These are phyloP conservation scores for Rhododendron ferrugineum DNA, from an alignment of 148 eudicot genomes.

Conservation along the genomic window DNA sequence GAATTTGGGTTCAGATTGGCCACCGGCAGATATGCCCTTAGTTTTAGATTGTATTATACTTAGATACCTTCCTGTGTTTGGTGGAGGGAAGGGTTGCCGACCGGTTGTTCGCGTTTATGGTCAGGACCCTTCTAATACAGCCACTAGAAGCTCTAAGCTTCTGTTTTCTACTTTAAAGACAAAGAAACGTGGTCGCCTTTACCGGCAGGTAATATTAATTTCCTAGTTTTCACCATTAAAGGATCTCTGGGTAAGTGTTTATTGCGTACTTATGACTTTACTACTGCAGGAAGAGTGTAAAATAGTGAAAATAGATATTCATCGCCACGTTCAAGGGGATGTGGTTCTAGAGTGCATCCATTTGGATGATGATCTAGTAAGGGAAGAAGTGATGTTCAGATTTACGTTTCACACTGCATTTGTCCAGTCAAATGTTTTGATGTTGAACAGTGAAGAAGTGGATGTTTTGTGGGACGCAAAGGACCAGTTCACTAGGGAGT, in stretches of 20 bases:
- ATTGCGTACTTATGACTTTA: constrained; percentile 14
- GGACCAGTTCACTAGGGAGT: constrained; percentile 57
- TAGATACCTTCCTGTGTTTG: constrained; percentile 45
- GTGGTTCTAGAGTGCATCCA: constrained; percentile 74
- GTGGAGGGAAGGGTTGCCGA: constrained; percentile 57
- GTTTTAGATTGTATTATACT: constrained; percentile 53
- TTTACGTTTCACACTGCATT: constrained; percentile 77
- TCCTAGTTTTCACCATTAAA: neutral
- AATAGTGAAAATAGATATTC: constrained; percentile 62
- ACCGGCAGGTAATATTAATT: constrained; percentile 43
- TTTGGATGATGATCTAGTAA: constrained; percentile 42
- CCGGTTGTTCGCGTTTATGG: constrained; percentile 64
- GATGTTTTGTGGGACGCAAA: constrained; percentile 73
- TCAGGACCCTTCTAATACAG: constrained; percentile 49
- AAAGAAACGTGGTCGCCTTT: constrained; percentile 40
- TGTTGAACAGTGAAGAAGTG: constrained; percentile 60
- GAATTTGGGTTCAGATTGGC: constrained; percentile 57
- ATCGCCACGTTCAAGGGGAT: constrained; percentile 72
- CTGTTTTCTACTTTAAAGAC: constrained; percentile 52
- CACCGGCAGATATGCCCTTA: constrained; percentile 50
- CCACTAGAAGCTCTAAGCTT: constrained; percentile 52
- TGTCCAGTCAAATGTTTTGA: constrained; percentile 55
- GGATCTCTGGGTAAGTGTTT: neutral
- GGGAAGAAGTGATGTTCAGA: constrained; percentile 75
- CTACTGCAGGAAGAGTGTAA: constrained; percentile 66